These are phyloP conservation scores for Aspergillus tubingensis DNA, from an alignment of 2,329 filamentous ascomycete genomes.

Conservation along the genomic window DNA sequence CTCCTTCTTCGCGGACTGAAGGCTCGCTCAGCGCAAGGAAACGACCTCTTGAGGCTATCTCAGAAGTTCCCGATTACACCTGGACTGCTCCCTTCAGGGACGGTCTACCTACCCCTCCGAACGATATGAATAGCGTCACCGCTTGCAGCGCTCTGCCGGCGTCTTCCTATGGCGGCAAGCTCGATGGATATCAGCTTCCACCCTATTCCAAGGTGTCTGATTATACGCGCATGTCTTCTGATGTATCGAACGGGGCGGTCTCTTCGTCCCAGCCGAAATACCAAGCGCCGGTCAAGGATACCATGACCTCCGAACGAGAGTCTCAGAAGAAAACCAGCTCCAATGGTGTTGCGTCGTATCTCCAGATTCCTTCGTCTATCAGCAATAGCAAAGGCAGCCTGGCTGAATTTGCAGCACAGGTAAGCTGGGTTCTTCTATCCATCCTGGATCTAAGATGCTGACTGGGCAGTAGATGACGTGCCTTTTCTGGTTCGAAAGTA, in stretches of 20 bases:
- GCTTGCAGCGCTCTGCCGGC: conserved; percentile 37
- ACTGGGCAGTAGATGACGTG: conserved; percentile 74
- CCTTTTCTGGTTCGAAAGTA: conserved; percentile 95
- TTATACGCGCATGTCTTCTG: conserved; percentile 25
- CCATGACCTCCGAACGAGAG: conserved; percentile 21
- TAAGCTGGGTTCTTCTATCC: conserved; percentile 37
- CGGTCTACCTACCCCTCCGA: conserved; percentile 45
- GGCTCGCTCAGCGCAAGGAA: conserved; percentile 16
- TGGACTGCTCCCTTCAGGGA: conserved; percentile 43
- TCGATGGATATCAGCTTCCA: conserved; percentile 28
- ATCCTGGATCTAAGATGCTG: conserved; percentile 4
- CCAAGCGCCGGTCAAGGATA: conserved; percentile 27
- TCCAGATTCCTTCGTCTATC: conserved; percentile 75
- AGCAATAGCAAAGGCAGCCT: conserved; percentile 73
- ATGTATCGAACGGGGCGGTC: conserved; percentile 26
- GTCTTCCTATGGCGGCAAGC: conserved; percentile 35
- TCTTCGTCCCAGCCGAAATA: conserved; percentile 27
- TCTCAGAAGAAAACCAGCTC: conserved; percentile 31
- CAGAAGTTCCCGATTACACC: conserved; percentile 23
- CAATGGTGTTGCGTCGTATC: conserved; percentile 50
- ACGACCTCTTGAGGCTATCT: conserved; percentile 16
- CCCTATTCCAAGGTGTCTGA: conserved; percentile 23
- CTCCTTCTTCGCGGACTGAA: conserved; percentile 24
- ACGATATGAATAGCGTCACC: conserved; percentile 46
- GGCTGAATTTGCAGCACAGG: conserved; percentile 80